Percentiles rank a stretch among this genome's conserved stretches.
These are phyloP conservation scores for Amanita thiersii DNA, from an alignment of 768 basidiomycete genomes.

Conservation along the genomic window DNA sequence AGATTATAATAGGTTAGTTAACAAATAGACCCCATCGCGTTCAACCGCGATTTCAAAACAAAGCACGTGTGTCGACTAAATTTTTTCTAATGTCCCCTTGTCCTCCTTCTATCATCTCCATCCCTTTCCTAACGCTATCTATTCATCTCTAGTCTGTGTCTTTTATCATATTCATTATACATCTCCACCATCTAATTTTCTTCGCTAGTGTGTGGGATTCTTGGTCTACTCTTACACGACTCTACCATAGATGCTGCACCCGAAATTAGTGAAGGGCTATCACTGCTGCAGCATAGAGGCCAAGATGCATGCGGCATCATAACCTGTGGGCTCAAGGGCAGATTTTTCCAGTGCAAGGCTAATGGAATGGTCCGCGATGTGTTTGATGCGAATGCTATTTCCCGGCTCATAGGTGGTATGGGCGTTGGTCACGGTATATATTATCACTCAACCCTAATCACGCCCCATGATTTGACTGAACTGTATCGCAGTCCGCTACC, in stretches of 20 bases:
- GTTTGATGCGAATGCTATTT: constrained; percentile 74
- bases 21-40: constrained; percentile 38
- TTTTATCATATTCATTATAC: constrained; percentile 1
- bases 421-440: constrained; percentile 90
- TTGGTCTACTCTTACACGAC: constrained; percentile 82
- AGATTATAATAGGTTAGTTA: constrained; percentile 31
- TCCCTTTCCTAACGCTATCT: not conserved
- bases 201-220: constrained; percentile 80
- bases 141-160: constrained; percentile 1
- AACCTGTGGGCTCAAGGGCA: constrained; percentile 90
- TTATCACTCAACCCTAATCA: constrained; percentile 6
- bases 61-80: constrained; percentile 3
- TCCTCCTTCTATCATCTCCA: not conserved
- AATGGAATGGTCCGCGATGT: constrained; percentile 99
- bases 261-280: constrained; percentile 93
- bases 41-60: constrained; percentile 51
- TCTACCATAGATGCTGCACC: constrained; percentile 64
- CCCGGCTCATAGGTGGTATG: constrained; percentile 85
- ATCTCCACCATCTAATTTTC: constrained; percentile 2
- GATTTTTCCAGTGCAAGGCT: constrained; percentile 97
- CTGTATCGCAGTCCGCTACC: constrained; percentile 76
- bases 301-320: constrained; percentile 98
- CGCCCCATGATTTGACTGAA: constrained; percentile 8
- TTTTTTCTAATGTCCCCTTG: constrained; percentile 8
- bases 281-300: constrained; percentile 91